Evolutionary conservation across 768 basidiomycete genomes (phyloP).

Genomic region (Podaxis sp.): DNA sequence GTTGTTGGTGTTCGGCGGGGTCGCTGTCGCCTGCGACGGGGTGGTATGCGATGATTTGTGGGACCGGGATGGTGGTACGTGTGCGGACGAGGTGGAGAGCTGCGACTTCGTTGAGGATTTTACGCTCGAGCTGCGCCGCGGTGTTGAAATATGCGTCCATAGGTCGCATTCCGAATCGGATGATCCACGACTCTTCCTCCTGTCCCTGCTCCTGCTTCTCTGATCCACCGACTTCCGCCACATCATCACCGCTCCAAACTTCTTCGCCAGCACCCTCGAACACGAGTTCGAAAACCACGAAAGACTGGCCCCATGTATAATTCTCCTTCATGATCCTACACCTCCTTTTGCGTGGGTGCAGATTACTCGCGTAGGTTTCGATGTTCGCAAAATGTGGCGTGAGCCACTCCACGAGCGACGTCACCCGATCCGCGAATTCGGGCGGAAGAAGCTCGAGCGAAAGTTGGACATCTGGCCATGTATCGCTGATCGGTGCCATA

Average conservation of each 20-base stretch:
- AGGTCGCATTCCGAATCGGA: slow-evolving; percentile 40
- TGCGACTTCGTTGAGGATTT: slow-evolving; percentile 45
- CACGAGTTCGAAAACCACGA: slow-evolving; percentile 37
- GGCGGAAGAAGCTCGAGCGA: slow-evolving; percentile 35
- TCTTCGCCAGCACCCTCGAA: slow-evolving; percentile 22
- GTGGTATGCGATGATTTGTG: slow-evolving; percentile 37
- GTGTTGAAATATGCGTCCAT: slow-evolving; percentile 41
- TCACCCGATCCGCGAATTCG: slow-evolving; percentile 34
- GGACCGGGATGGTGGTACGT: slow-evolving; percentile 42
- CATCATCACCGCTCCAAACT: neutral
- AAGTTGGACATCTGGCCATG: slow-evolving; percentile 37
- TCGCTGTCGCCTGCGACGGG: slow-evolving; percentile 20
- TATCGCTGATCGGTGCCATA: slow-evolving; percentile 33
- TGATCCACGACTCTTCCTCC: slow-evolving; percentile 37
- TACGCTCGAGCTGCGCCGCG: slow-evolving; percentile 40
- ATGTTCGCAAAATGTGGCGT: slow-evolving; percentile 30
- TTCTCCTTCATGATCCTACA: slow-evolving; percentile 33
- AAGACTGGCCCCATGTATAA: slow-evolving; percentile 44
- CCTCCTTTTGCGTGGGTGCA: slow-evolving; percentile 30
- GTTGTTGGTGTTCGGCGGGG: slow-evolving; percentile 19
- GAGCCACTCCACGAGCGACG: slow-evolving; percentile 36
- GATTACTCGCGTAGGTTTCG: slow-evolving; percentile 33
- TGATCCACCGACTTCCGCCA: neutral
- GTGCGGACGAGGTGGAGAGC: slow-evolving; percentile 39
- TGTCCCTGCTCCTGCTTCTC: neutral